Evolutionary conservation across 208 protist genomes (phyloP).

Genomic region (Porcisia hertigi): DNA sequence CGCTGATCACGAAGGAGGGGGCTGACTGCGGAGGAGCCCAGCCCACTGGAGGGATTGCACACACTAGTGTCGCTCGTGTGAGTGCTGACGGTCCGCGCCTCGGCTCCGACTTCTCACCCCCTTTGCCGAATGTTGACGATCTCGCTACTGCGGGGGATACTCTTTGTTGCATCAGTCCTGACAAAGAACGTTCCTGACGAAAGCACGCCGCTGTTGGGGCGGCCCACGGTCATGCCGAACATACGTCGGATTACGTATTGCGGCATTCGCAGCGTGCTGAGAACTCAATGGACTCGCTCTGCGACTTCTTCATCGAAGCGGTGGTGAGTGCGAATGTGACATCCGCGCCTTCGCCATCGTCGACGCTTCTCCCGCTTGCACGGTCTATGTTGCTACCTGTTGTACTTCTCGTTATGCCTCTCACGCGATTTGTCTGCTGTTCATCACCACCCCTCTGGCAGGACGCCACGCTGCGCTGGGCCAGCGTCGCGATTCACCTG

Average conservation of each 20-base stretch:
- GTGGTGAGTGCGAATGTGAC: neutral
- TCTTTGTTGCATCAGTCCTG: neutral
- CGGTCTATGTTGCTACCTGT: neutral
- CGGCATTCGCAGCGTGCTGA: neutral
- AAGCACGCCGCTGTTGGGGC: neutral
- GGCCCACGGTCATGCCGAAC: neutral
- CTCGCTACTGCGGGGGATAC: neutral
- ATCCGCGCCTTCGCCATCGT: neutral
- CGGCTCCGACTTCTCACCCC: neutral
- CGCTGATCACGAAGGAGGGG: neutral
- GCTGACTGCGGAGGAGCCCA: neutral
- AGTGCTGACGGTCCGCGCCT: neutral
- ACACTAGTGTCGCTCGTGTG: neutral
- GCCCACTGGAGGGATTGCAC: neutral
- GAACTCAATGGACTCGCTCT: slow-evolving; percentile 5
- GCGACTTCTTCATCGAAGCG: neutral
- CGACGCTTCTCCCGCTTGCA: neutral
- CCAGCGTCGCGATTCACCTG: slow-evolving; percentile 30
- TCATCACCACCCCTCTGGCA: slow-evolving; percentile 21
- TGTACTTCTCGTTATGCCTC: neutral
- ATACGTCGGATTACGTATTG: neutral
- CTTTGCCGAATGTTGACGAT: neutral
- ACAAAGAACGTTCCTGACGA: neutral
- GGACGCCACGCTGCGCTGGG: slow-evolving; percentile 27
- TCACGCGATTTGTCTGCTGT: slow-evolving; percentile 12